Evolutionary conservation across 2,329 filamentous ascomycete genomes (phyloP), one percentile per base, ranked within the genome.

Genomic region (Lasiodiplodia sp.): DNA sequence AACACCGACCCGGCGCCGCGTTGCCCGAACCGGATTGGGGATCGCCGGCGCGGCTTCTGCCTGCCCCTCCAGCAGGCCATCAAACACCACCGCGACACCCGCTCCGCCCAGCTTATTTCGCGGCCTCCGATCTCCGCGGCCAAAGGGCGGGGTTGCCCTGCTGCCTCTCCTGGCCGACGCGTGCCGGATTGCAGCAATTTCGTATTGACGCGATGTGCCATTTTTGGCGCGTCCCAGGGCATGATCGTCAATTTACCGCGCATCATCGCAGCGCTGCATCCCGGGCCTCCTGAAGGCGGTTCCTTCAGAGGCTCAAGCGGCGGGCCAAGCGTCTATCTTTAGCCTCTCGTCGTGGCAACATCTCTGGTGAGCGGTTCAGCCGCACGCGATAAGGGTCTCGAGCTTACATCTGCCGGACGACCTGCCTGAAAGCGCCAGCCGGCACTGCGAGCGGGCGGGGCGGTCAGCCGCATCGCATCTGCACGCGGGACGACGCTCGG

Each of bases 241-340:
- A 64, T 64, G 60, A 64, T 64, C 60, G 60, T 38, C 60, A 64
- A 64, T 64, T 64, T 64, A 21, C 28, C 28, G 60, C 60, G 60
- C 60, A 64, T 64, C 58, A 63, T 63, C 58, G 58, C 53, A 37
- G 53, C 40, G 37, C 58, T 49, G 58, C 40, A 62, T 25, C 40
- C 58, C 40, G 58, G 58, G 25, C 58, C 60, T 63, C 60, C 60
- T 63, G 49, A 52, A 51, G 37, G 60, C 60, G 34, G 60, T 52
- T 63, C 44, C 23, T 23, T 18, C 60, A 52, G 60, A 37, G 60
- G 60, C 60, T 64, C 60, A 52, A 62, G 56, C 56, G 37, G 56
- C 56, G 56, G 58, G 58, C 58, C 58, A 62, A 51, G 58, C 58
- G 40, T 62, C 58, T 62, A 62, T 62, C 58, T 62, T 62, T 62